Conservation (phyloP, 140 eudicot species). For the Anethum foeniculum region DNA sequence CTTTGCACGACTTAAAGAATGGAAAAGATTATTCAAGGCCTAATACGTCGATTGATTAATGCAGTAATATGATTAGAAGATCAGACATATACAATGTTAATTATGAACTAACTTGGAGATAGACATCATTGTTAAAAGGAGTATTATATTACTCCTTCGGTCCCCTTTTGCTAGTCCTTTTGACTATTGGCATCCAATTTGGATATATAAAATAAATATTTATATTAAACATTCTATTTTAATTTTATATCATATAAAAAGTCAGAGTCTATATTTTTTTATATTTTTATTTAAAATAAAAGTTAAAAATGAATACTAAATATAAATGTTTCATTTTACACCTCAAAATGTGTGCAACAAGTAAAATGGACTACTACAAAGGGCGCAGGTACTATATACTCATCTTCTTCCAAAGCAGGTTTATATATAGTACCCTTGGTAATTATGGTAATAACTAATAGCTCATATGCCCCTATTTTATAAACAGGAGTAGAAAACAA, state of each 20-base stretch:
- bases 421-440: not conserved
- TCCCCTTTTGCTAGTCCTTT: not conserved
- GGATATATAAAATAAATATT: not conserved
- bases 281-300: not conserved
- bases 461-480: not conserved
- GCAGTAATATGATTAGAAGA: not conserved
- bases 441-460: not conserved
- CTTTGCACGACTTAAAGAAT: not conserved
- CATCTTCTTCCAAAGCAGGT: not conserved
- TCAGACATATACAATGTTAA: not conserved
- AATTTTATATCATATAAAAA: not conserved
- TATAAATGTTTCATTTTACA: not conserved
- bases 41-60: not conserved
- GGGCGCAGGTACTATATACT: not conserved
- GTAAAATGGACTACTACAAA: not conserved
- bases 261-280: not conserved
- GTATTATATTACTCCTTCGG: not conserved
- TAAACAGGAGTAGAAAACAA: not conserved
- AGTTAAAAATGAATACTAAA: not conserved
- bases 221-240: not conserved
- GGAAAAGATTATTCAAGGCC: not conserved
- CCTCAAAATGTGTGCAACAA: not conserved
- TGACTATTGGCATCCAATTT: not conserved
- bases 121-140: not conserved
- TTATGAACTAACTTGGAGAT: not conserved